Evolutionary conservation across 352 stramenopile species (phyloP).

Genomic region (Globisporangium ultimum): DNA sequence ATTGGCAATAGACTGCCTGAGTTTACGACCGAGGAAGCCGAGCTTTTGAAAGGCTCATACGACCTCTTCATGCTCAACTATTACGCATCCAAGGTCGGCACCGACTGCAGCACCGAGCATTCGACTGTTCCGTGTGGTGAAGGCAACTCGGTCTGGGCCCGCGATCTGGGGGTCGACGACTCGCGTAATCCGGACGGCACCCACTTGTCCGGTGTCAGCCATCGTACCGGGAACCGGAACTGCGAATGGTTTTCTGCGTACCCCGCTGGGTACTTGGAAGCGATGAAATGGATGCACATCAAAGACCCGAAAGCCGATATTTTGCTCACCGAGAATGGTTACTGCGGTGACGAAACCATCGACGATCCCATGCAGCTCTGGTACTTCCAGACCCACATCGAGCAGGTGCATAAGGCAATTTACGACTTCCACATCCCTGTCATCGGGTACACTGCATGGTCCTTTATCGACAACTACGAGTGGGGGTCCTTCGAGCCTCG

Average conservation of each 20-base stretch:
- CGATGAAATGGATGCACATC: constrained; percentile 66
- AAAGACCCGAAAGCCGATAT: constrained; percentile 43
- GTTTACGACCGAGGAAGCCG: constrained; percentile 81
- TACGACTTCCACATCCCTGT: constrained; percentile 68
- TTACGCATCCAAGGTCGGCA: constrained; percentile 68
- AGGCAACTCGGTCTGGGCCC: constrained; percentile 28
- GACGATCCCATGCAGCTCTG: constrained; percentile 53
- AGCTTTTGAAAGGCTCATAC: constrained; percentile 76
- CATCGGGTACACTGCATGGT: constrained; percentile 92
- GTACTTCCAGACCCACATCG: constrained; percentile 53
- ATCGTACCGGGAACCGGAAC: too few relatives aligned
- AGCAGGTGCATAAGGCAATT: constrained; percentile 58
- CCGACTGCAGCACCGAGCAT: constrained; percentile 32
- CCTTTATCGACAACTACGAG: constrained; percentile 94
- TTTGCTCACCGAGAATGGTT: constrained; percentile 65
- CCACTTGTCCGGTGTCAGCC: constrained; percentile 25
- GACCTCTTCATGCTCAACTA: constrained; percentile 96
- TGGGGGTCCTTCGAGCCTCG: constrained; percentile 78
- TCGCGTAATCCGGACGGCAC: constrained; percentile 52
- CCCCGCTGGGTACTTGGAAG: constrained; percentile 46
- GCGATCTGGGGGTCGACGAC: constrained; percentile 50
- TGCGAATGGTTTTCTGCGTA: constrained; percentile 44
- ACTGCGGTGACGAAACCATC: constrained; percentile 48
- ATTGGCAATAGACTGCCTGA: constrained; percentile 72
- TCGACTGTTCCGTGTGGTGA: constrained; percentile 32